phyloP scores from a whole-genome alignment of 2,329 filamentous ascomycete genomes.

The Xylaria sp. region DNA sequence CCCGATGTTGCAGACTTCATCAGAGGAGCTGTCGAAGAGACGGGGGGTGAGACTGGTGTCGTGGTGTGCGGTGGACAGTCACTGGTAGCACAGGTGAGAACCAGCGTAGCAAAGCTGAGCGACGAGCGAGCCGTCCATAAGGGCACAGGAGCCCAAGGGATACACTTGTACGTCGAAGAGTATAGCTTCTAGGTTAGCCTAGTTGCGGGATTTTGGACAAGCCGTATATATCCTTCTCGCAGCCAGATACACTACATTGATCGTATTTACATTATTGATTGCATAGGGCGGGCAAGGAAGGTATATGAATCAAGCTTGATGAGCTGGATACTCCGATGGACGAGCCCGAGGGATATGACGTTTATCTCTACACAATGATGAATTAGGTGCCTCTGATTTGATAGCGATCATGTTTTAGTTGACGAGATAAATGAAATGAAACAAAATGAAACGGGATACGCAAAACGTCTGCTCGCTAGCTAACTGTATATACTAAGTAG shows the following conservation, averaged over 20 bases:
- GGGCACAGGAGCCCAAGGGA: slow-evolving; percentile 71
- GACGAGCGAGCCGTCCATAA: slow-evolving; percentile 72
- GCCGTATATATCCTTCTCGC: slow-evolving; percentile 5
- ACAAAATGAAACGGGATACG: background rate
- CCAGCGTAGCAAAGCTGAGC: slow-evolving; percentile 64
- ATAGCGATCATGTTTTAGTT: background rate
- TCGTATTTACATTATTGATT: background rate
- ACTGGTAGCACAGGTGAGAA: slow-evolving; percentile 63
- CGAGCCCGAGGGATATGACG: background rate
- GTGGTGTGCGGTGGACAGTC: slow-evolving; percentile 68
- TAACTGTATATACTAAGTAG: too few species aligned
- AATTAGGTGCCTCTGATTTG: background rate
- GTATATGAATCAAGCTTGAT: background rate
- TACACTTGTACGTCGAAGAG: slow-evolving; percentile 69
- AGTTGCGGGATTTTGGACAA: background rate
- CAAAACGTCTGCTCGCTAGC: too few species aligned
- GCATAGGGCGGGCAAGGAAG: background rate
- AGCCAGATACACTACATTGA: background rate
- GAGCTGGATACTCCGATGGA: background rate
- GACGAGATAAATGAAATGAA: background rate
- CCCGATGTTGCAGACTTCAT: slow-evolving; percentile 64
- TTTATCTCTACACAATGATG: background rate
- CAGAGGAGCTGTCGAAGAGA: slow-evolving; percentile 63
- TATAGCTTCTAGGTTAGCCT: slow-evolving; percentile 59
- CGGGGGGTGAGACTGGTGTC: slow-evolving; percentile 69